Base-by-base conservation (phyloP, 2,329 filamentous ascomycete genomes). In the Talaromyces sp. region DNA sequence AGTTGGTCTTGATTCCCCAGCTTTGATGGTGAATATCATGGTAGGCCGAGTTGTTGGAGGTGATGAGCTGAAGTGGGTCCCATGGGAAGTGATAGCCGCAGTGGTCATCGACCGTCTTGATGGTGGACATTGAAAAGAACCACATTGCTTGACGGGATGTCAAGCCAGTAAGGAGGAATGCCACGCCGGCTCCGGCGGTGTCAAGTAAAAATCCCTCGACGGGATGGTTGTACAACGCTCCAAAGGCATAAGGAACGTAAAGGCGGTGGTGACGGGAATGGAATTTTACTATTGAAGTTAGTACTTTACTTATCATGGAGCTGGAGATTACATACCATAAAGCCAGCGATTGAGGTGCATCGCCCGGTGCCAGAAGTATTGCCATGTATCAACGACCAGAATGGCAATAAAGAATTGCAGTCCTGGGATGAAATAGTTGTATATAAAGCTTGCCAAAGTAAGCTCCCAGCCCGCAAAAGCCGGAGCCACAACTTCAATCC, bases 311-410 rank as follows among this genome's bases (percentile, higher is more conserved):
- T 13, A 17, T 11, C 2, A 43, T 19, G 3, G n/a, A 25, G 3
- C 11, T 5, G 36, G 3, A 27, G 13, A 8, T 11, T 27, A 86
- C 91, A 79, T 84, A 95, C 92, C 90, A 83, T 98, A 98, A 71
- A 99, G 85, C 91, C 92, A 98, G 78, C 91, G 93, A 82, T 98
- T 97, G 82, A 95, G 85, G 80, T 99, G 95, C 95, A 99, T 99
- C 65, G 90, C 86, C 45, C 95, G 92, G 79, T 99, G 95, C 72
- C 94, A 85, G 80, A 97, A 97, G 81, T 99, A 99, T 77, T 99
- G 94, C 95, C 95, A 99, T 53, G 93, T 95, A 79, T 99, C 95
- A 71, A 98, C 86, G 69, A 96, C 83, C 69, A 87, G 80, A 67
- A 94, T 85, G 27, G 89, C 95, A 59, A 91, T 73, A 65, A 86